These are phyloP conservation scores for Orbilia ellipsospora DNA, from an alignment of 2,329 filamentous ascomycete species.

Conservation along the genomic window DNA sequence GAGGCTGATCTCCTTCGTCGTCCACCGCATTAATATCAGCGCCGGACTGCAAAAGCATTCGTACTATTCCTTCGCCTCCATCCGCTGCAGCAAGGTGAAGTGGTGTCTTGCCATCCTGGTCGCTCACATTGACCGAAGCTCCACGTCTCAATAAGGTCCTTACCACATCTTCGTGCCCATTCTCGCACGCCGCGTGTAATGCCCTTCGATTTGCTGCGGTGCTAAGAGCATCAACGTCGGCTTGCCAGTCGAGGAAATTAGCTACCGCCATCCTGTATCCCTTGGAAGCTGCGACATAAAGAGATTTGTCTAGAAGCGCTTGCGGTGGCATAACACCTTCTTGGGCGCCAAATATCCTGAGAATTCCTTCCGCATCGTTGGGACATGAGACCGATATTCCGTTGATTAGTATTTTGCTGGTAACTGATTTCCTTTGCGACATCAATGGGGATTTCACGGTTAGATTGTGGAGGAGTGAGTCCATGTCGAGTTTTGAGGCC, in stretches of 20 bases:
- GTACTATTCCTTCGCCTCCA: conserved; percentile 58
- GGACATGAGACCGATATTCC: conserved; percentile 43
- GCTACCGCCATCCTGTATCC: conserved; percentile 41
- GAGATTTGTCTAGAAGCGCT: conserved; percentile 40
- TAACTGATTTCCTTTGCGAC: conserved; percentile 45
- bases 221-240: conserved; percentile 38
- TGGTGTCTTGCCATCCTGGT: conserved; percentile 59
- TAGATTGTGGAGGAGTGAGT: conserved; percentile 41
- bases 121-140: conserved; percentile 59
- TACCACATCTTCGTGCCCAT: conserved; percentile 59
- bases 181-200: conserved; percentile 60
- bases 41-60: conserved; percentile 57
- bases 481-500: conserved; percentile 30
- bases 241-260: conserved; percentile 52
- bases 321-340: conserved; percentile 39
- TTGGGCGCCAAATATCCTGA: conserved; percentile 36
- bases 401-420: conserved; percentile 40
- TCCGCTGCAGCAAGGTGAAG: conserved; percentile 60
- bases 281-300: conserved; percentile 55
- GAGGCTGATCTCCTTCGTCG: conserved; percentile 58
- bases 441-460: conserved; percentile 46
- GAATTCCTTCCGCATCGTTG: conserved; percentile 38
- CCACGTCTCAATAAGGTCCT: conserved; percentile 59
- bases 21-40: conserved; percentile 57
- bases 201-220: conserved; percentile 57